These are phyloP conservation scores for Funneliformis geosporum DNA, from an alignment of 192 early-diverging fungal species.

Conservation along the genomic window DNA sequence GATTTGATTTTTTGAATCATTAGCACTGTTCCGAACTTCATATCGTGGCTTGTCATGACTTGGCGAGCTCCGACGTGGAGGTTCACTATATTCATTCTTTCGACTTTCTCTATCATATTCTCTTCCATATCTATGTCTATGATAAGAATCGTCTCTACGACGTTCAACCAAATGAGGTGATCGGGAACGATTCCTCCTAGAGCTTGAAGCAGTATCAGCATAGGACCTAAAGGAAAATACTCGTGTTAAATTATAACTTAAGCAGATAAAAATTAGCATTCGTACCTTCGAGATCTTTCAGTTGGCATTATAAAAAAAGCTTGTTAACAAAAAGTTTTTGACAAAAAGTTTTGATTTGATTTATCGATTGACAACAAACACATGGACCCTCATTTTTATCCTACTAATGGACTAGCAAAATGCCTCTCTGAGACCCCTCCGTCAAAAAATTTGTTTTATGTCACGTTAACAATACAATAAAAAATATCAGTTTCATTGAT, in stretches of 20 bases:
- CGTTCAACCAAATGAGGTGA: constrained; percentile 8
- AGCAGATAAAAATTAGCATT: too few species aligned
- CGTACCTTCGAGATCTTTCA: constrained; percentile 23
- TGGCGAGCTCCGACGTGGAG: background rate
- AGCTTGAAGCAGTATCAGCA: background rate
- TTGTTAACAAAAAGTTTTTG: background rate
- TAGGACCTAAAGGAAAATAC: background rate
- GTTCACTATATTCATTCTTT: constrained; percentile 4
- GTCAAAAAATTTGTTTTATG: too few species aligned
- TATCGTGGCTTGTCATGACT: background rate
- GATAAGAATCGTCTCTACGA: constrained; percentile 1
- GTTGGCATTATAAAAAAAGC: constrained; percentile 3
- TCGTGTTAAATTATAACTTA: background rate
- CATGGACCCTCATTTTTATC: too few species aligned
- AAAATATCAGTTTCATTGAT: too few species aligned
- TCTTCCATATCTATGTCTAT: constrained; percentile 19
- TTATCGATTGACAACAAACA: too few species aligned
- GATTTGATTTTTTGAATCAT: constrained; percentile 13
- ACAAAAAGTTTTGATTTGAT: too few species aligned
- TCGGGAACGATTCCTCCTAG: constrained; percentile 21
- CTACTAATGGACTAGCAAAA: too few species aligned
- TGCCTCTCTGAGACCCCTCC: too few species aligned
- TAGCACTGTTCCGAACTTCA: constrained; percentile 24
- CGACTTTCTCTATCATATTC: constrained; percentile 29
- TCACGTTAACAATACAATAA: too few species aligned